These are phyloP conservation scores for Acanthochlamys bracteata DNA, from an alignment of 106 monocot genomes.

Conservation along the genomic window DNA sequence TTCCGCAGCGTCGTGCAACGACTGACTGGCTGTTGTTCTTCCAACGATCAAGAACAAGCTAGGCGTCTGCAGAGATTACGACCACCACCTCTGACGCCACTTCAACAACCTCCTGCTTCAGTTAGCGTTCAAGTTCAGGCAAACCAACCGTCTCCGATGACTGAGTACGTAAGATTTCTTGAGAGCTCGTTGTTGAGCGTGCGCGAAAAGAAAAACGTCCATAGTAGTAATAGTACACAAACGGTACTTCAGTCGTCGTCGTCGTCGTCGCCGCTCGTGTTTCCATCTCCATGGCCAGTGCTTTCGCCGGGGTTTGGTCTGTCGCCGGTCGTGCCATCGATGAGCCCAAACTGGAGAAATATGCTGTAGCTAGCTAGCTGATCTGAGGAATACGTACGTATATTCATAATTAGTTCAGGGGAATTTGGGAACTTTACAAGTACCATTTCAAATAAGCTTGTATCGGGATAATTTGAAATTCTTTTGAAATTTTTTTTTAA, in stretches of 20 bases:
- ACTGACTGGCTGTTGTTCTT: background rate
- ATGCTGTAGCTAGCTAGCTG: too few relatives aligned
- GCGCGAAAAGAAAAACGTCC: background rate
- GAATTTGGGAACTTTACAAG: too few relatives aligned
- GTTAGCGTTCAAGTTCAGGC: background rate
- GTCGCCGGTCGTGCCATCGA: background rate
- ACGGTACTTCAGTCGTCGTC: too few relatives aligned
- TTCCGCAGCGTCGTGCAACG: background rate
- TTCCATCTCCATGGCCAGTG: too few relatives aligned
- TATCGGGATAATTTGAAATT: too few relatives aligned
- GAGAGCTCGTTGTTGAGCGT: slow-evolving; percentile 2
- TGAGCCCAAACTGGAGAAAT: too few relatives aligned
- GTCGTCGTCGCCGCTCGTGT: too few relatives aligned
- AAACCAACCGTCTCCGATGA: background rate
- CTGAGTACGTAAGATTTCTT: background rate
- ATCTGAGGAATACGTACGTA: too few relatives aligned
- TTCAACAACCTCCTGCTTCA: background rate
- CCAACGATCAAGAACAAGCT: background rate
- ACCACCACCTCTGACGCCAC: background rate
- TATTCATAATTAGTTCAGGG: too few relatives aligned
- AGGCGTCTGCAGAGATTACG: background rate
- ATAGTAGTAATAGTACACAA: too few relatives aligned
- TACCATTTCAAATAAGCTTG: too few relatives aligned
- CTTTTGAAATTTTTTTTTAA: too few relatives aligned
- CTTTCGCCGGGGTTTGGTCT: background rate